Evolutionary conservation across 2,329 filamentous ascomycete species (phyloP).

Genomic region (Podosphaera leucotricha): DNA sequence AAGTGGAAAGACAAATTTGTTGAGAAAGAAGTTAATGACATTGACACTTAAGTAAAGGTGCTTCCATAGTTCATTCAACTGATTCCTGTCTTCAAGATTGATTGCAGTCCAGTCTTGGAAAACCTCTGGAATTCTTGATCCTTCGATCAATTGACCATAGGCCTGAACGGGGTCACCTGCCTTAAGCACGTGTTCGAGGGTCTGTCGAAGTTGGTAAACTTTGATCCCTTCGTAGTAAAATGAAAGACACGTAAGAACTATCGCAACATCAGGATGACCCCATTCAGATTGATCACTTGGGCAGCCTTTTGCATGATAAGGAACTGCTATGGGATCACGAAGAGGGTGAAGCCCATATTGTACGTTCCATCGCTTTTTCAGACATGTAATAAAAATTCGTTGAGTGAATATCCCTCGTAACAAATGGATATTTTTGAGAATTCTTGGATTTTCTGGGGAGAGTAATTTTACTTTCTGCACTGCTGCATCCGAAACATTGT

Average conservation of each 20-base stretch:
- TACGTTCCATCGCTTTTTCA: slow-evolving; percentile 33
- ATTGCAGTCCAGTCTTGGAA: slow-evolving; percentile 30
- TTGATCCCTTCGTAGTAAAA: slow-evolving; percentile 41
- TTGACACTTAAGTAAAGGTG: slow-evolving; percentile 24
- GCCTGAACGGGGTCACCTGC: slow-evolving; percentile 28
- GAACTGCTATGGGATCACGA: slow-evolving; percentile 37
- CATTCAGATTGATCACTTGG: slow-evolving; percentile 40
- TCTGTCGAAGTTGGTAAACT: slow-evolving; percentile 20
- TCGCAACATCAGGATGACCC: slow-evolving; percentile 41
- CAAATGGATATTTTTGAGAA: slow-evolving; percentile 18
- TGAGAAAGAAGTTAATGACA: slow-evolving; percentile 35
- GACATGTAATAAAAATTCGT: slow-evolving; percentile 22
- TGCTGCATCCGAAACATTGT: neutral
- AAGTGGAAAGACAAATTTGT: slow-evolving; percentile 37
- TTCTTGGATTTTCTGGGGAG: neutral
- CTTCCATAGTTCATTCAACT: slow-evolving; percentile 26
- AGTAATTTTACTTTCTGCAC: neutral
- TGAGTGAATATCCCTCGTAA: slow-evolving; percentile 27
- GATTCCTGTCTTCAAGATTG: slow-evolving; percentile 31
- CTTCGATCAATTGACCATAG: slow-evolving; percentile 27
- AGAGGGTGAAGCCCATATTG: slow-evolving; percentile 32
- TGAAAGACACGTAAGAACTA: slow-evolving; percentile 37
- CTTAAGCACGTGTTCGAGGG: slow-evolving; percentile 23
- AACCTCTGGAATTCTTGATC: slow-evolving; percentile 20
- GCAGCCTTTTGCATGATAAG: slow-evolving; percentile 39